phyloP scores from a whole-genome alignment of 345 rosid species.

The Melaleuca quinquenervia region DNA sequence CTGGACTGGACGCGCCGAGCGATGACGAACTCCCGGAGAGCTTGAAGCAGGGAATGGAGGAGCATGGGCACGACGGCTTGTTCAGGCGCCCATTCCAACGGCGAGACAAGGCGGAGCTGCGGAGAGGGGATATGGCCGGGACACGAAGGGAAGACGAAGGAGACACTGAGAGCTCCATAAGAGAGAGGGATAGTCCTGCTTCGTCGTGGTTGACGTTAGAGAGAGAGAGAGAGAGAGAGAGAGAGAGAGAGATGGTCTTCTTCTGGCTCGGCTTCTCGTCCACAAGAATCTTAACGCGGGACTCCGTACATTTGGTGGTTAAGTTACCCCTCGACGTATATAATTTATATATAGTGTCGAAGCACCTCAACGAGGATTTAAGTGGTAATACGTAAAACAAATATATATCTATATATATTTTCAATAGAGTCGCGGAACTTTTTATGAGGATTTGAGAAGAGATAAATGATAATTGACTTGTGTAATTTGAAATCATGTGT shows the following conservation, averaged over 20 bases:
- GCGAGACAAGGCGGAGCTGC: slow-evolving; percentile 1
- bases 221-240: not conserved
- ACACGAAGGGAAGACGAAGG: slow-evolving; percentile 14
- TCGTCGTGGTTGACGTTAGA: not conserved
- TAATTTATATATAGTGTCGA: too few species aligned
- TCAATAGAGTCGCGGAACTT: too few species aligned
- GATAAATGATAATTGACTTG: too few species aligned
- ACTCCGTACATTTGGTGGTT: not conserved
- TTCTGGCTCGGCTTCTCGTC: not conserved
- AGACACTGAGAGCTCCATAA: slow-evolving; percentile 34
- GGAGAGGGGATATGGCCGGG: slow-evolving; percentile 13
- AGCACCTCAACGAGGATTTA: too few species aligned
- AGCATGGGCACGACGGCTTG: not conserved
- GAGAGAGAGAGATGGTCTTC: not conserved
- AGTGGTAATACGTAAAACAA: too few species aligned
- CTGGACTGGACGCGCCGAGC: slow-evolving; percentile 1
- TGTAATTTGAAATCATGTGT: too few species aligned
- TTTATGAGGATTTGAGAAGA: too few species aligned
- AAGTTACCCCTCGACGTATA: not conserved
- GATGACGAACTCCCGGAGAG: slow-evolving; percentile 5
- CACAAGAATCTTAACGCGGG: not conserved
- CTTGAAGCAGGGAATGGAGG: slow-evolving; percentile 1
- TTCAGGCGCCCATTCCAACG: slow-evolving; percentile 2
- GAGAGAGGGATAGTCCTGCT: not conserved
- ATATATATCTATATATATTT: too few species aligned